These are phyloP conservation scores for Tuber umbilicatum DNA, from an alignment of 495 filamentous ascomycete species.

Conservation along the genomic window DNA sequence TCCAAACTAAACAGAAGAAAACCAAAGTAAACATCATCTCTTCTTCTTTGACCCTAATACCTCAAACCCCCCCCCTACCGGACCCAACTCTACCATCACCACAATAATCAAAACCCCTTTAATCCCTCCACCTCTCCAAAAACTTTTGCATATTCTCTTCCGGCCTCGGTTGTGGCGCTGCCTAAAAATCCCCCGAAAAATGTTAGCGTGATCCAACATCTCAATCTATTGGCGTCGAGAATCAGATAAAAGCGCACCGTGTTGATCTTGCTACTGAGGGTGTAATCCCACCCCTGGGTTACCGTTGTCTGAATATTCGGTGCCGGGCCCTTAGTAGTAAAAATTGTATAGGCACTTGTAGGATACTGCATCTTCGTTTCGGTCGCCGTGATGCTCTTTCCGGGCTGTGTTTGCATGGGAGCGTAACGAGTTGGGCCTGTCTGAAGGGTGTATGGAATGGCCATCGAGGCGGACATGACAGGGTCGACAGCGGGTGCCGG, in stretches of 20 bases:
- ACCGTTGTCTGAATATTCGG: constrained; percentile 57
- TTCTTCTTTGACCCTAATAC: not conserved
- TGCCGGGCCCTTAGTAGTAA: constrained; percentile 51
- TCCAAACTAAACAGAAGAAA: not conserved
- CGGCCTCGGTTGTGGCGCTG: constrained; percentile 48
- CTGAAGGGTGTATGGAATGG: constrained; percentile 57
- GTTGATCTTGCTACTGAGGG: constrained; percentile 55
- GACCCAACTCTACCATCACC: constrained; percentile 3
- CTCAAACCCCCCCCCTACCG: not conserved
- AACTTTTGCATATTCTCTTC: constrained; percentile 55
- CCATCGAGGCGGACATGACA: constrained; percentile 43
- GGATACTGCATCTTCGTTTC: constrained; percentile 54
- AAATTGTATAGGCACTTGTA: constrained; percentile 56
- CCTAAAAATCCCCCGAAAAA: constrained; percentile 37
- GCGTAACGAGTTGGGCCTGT: constrained; percentile 62
- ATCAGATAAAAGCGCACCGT: constrained; percentile 50
- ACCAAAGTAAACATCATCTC: not conserved
- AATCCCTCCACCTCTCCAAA: constrained; percentile 57
- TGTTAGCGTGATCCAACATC: constrained; percentile 19
- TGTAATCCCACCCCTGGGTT: constrained; percentile 55
- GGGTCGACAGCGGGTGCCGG: constrained; percentile 15
- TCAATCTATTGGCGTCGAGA: not conserved
- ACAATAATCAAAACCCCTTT: not conserved
- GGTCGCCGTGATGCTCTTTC: constrained; percentile 56
- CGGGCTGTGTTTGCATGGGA: constrained; percentile 63